A percentile compares a stretch with the other conserved stretches of the same genome.
Conservation (phyloP, 2,329 filamentous ascomycete species). For the Fusarium tupiense region DNA sequence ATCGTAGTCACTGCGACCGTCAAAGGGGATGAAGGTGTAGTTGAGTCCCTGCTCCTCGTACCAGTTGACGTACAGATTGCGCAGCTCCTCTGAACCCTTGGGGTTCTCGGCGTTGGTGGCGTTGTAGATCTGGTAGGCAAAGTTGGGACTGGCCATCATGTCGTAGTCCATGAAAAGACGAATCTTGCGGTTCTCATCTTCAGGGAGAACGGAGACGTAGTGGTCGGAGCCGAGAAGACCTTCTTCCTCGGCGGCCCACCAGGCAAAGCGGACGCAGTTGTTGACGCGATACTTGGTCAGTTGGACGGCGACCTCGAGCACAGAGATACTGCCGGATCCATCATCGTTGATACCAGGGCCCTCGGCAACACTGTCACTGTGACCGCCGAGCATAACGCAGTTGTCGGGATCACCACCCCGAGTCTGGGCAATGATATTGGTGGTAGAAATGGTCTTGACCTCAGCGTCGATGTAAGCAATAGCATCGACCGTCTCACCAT, state of each 20-base stretch:
- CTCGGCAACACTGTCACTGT: conserved; percentile 70
- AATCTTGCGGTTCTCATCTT: conserved; percentile 69
- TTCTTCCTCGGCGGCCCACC: conserved; percentile 75
- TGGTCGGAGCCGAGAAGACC: conserved; percentile 71
- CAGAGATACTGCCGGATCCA: conserved; percentile 71
- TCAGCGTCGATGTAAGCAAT: conserved; percentile 69
- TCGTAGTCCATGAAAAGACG: conserved; percentile 76
- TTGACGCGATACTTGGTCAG: conserved; percentile 66
- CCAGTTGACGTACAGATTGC: conserved; percentile 74
- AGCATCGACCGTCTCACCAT: conserved; percentile 59
- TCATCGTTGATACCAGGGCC: conserved; percentile 83
- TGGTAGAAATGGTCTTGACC: conserved; percentile 63
- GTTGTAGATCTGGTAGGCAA: conserved; percentile 75
- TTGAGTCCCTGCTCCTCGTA: conserved; percentile 70
- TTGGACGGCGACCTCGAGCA: conserved; percentile 71
- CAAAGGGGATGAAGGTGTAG: conserved; percentile 78
- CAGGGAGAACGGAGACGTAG: conserved; percentile 65
- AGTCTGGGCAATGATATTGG: conserved; percentile 72
- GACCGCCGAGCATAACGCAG: conserved; percentile 72
- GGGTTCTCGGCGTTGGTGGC: conserved; percentile 78
- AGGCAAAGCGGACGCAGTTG: conserved; percentile 74
- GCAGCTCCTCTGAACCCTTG: conserved; percentile 74
- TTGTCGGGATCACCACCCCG: conserved; percentile 67
- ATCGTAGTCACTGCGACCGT: conserved; percentile 83
- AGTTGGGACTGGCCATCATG: conserved; percentile 75